Evolutionary conservation across 2,329 filamentous ascomycete genomes (phyloP), one percentile per base, ranked within the genome.

Genomic region (Alternaria brassicicola): DNA sequence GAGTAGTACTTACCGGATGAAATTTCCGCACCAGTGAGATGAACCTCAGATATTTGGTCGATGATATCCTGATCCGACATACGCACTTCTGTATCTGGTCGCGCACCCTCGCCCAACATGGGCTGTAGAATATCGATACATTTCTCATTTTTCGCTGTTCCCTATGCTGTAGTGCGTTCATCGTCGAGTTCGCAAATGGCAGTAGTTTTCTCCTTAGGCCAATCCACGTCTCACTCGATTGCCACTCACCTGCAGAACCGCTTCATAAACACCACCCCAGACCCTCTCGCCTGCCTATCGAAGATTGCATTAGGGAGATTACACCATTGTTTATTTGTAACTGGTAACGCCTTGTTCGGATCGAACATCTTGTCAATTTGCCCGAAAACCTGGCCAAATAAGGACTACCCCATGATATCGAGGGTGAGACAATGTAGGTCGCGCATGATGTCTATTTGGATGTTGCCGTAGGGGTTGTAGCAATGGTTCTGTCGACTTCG

Each of bases 321-420:
- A 21, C 48, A 30, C 35, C 48, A 51, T 9, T 35, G 48, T 10
- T 15, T 51, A 15, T 51, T 35, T 21, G 35, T 51, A 10, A 25
- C 35, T n/a, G 48, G 28, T 17, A 51, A 28, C n/a, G 41, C 15
- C 17, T 51, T 51, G 25, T 25, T 41, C 5, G 48, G 48, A 23
- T 51, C 35, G 35, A 51, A 51, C 9, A 51, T 51, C 48, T 51
- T 51, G 48, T 51, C 48, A 15, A 51, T 51, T 35, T 51, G 35
- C 12, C 48, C 48, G 25, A 51, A 51, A 17, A 35, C 48, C 25
- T 51, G 41, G 35, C 48, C 48, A 26, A 51, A 51, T 12, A 35
- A 51, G 15, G 48, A 51, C 25, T 41, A 23, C 25, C 48, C 48
- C 48, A 51, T 51, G 48, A 51, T 51, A 17, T 51, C 48, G 7